Base-by-base conservation (phyloP, 257 asterid genomes). In the Salvia miltiorrhiza region DNA sequence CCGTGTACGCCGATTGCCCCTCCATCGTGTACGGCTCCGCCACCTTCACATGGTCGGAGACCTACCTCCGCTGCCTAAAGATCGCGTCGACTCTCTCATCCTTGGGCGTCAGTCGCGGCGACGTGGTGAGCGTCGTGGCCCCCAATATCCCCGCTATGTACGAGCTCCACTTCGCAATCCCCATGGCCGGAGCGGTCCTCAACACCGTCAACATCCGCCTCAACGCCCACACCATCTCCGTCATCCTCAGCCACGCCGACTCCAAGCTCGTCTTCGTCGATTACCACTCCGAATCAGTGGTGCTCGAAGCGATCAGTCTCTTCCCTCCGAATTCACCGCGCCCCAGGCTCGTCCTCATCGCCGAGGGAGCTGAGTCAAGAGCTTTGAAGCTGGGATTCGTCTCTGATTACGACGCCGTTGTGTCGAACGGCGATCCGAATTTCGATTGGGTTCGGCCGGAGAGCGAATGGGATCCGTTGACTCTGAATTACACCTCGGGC, bases 101-200 rank as follows among this genome's bases (percentile, higher is more conserved):
- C 5, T 5, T 82, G 0, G 96, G 96, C 1, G 77, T 87, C 76
- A n/a, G 43, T 4, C 54, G 81, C 55, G 67, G 83, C 73, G 86
- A 83, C 69, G 92, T 89, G 11, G 90, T 87, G 1, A 83, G 90
- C 0, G 92, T 89, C 21, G 76, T 89, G 14, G 89, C 90, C 24
- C 96, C 95, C 0, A 89, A 87, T 17, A 28, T 87, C 12, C 96
- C 95, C 9, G 90, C 96, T 71, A 89, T 87, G 89, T 89, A 87
- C 50, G 95, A 89, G 83, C 89, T 88, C 39, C 94, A 89, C 9
- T 87, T 83, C 62, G 95, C 96, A 10, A 62, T 79, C 21, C 95
- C 96, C 7, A 89, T 89, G 96, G 81, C 92, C n/a, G 92, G 92
- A 16, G 92, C 92, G 9, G 78, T 89, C 26, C 81, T 89, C 52